Base-by-base conservation (phyloP, 2,329 filamentous ascomycete genomes). In the Aaosphaeria pasadenensis region DNA sequence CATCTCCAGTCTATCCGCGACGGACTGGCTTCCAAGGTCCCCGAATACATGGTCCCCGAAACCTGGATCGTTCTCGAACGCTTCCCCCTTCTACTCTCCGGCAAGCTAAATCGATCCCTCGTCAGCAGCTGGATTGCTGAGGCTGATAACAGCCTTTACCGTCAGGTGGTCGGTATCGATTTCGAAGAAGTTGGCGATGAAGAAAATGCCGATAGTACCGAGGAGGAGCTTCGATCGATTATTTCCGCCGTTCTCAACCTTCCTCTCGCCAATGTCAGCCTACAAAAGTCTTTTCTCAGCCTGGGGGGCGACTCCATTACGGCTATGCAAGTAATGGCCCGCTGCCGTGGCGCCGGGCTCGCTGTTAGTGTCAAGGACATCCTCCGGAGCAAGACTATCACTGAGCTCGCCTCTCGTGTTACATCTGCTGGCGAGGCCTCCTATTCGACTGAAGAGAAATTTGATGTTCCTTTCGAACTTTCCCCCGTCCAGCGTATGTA, bases 401-500 rank as follows among this genome's bases (percentile, higher is more conserved):
- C 43, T 0, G 38, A 58, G 3, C 36, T 63, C 2, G 40, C 53
- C 4, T 24, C 30, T 4, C 41, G 43, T 28, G 43, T 46, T 9
- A 44, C 38, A 9, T 35, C 46, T 6, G 39, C 45, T 11, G 40
- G 28, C 28, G 30, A 48, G 17, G 39, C 46, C 9, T 30, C 40
- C 2, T 42, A 44, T 11, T 45, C 44, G 3, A 39, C 17, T 6
- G 49, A 44, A 7, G 51, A 54, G 43, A 43, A 44, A 28, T 40
- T 49, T 63, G 46, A 63, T 32, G 49, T 51, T 11, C 50, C 53
- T 1, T 76, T 73, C 42, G 56, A 54, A 0, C 51, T 76, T 1
- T 71, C 72, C 0, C 74, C 74, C 0, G 69, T 74, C 13, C 74
- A 75, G 42, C 55, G 64, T 7, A 53, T 73, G 31, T 72, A 70